Percentiles rank a stretch among this genome's conserved stretches.
Conservation (phyloP, 805 yeast genomes). For the Spathaspora gorwiae region DNA sequence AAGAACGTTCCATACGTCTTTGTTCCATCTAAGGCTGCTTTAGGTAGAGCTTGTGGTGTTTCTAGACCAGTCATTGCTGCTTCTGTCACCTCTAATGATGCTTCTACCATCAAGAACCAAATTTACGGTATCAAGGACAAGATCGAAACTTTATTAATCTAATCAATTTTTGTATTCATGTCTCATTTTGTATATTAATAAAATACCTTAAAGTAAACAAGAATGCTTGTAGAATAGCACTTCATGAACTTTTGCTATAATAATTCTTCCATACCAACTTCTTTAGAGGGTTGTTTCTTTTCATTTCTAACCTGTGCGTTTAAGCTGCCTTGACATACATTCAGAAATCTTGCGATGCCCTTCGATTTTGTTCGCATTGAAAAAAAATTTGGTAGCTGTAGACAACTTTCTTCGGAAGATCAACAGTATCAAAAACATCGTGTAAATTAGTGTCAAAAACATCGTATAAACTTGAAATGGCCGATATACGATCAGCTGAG, state of each 20-base stretch:
- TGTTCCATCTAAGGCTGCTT: constrained; percentile 96
- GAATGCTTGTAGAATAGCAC: neutral
- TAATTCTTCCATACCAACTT: no score
- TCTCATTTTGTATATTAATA: neutral
- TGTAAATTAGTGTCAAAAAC: no score
- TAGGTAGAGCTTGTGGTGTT: constrained; percentile 99
- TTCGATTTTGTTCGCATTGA: no score
- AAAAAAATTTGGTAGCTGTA: no score
- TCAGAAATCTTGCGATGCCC: no score
- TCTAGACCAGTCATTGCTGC: constrained; percentile 99
- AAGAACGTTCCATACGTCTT: constrained; percentile 99
- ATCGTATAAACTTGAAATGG: neutral
- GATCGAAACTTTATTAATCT: constrained; percentile 95
- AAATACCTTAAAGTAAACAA: neutral
- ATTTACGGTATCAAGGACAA: constrained; percentile 97
- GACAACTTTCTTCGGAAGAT: no score
- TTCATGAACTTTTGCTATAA: no score
- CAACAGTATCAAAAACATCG: no score
- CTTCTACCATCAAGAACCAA: constrained; percentile 95
- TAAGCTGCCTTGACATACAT: no score
- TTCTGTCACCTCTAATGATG: constrained; percentile 96
- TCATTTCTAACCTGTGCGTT: no score
- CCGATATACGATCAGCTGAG: constrained; percentile 27
- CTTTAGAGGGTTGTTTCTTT: no score
- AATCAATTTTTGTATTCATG: constrained; percentile 15